Base-by-base conservation (phyloP, 1,284 basidiomycete species). In the Apiotrichum laibachii region DNA sequence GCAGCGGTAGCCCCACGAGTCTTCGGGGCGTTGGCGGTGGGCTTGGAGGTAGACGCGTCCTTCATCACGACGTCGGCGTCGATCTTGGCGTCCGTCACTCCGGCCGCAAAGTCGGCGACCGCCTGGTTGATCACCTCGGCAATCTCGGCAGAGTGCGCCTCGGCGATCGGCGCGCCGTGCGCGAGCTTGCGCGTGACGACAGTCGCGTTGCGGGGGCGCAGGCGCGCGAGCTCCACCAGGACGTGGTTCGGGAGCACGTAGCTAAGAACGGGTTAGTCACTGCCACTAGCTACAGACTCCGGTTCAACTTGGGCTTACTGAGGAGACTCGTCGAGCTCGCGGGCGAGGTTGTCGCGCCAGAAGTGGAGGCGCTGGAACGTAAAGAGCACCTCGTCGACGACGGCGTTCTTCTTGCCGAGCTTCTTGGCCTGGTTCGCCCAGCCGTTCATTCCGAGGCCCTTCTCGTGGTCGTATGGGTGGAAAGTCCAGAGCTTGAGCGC, bases 281-380 rank as follows among this genome's bases (percentile, higher is more conserved):
- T 11, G 55, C 62, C 50, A 65, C 50, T 33, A 34, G 5, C 11
- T 33, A n/a, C 16, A 3, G 1, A 3, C 19, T 26, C 43, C 9
- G 19, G 16, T 16, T 19, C n/a, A 19, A 3, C 3, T 8, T 7
- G 19, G 2, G 80, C 85, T 61, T 73, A 92, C 86, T 87, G 80
- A 6, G 85, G 84, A 71, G 89, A 89, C 76, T 98, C 95, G 73
- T 98, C 95, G 64, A 92, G 88, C 59, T 87, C 85, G 53, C 92
- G 82, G 0, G 92, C 90, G 1, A 88, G 78, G 4, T 73, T 70
- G 72, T 98, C 94, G 63, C 95, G 82, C 95, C 95, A 98, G 34
- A 78, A 80, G 77, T 96, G 92, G 19, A 96, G 80, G 0, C 81
- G 81, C 58, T 82, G 84, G 74, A 90, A 90, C n/a, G 92, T 84